Conservation (phyloP, 176 grass and related monocot species). For the Leersia perrieri region DNA sequence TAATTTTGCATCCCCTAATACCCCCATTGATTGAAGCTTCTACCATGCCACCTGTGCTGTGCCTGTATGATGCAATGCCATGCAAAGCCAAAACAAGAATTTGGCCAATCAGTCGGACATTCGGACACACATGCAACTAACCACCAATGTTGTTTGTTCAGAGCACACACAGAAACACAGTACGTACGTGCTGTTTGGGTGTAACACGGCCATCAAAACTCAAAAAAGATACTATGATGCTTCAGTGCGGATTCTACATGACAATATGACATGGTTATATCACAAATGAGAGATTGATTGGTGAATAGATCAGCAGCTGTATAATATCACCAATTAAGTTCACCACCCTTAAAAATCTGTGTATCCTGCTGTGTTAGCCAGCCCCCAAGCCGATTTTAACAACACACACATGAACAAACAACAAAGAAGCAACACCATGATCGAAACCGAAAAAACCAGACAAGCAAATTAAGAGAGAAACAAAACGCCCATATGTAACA, state of each 20-base stretch:
- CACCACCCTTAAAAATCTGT: constrained; percentile 44
- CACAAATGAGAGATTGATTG: constrained; percentile 18
- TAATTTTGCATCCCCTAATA: background rate
- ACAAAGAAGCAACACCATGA: constrained; percentile 25
- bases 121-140: background rate
- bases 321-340: constrained; percentile 25
- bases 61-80: background rate
- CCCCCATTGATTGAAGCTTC: background rate
- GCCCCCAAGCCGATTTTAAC: constrained; percentile 32
- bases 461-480: constrained; percentile 37
- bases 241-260: constrained; percentile 32
- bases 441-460: constrained; percentile 23
- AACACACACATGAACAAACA: constrained; percentile 51
- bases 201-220: background rate
- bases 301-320: constrained; percentile 30
- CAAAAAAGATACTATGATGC: background rate
- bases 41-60: background rate
- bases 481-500: constrained; percentile 53
- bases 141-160: background rate
- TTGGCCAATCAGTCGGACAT: background rate
- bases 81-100: background rate
- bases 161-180: background rate
- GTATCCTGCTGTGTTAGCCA: constrained; percentile 57
- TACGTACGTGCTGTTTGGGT: background rate
- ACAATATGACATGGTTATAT: constrained; percentile 22